A percentile compares a stretch with the other conserved stretches of the same genome.
phyloP scores from a whole-genome alignment of 2,329 filamentous ascomycete species.

The Coniochaeta sp. region DNA sequence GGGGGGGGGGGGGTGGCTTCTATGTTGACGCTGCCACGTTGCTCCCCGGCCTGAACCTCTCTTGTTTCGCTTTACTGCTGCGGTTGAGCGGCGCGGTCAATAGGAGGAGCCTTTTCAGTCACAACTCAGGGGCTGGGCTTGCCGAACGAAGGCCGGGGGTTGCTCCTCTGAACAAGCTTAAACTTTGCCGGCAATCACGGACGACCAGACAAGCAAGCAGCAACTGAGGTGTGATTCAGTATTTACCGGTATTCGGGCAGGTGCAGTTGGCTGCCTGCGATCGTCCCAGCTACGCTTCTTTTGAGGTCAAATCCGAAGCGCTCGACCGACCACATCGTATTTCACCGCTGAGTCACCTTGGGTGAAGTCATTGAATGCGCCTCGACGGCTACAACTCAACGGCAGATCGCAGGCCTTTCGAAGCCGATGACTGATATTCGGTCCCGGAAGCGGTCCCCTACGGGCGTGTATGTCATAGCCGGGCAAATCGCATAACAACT shows the following conservation, averaged over 20 bases:
- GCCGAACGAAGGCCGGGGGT: neutral
- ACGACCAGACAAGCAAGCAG: no score
- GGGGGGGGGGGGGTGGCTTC: neutral
- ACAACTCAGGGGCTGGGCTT: neutral
- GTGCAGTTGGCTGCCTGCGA: neutral
- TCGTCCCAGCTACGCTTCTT: neutral
- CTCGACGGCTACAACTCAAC: no score
- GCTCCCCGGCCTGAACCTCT: neutral
- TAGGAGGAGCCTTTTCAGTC: neutral
- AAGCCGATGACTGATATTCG: neutral
- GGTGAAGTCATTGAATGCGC: neutral
- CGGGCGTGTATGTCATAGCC: neutral
- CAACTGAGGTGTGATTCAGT: neutral
- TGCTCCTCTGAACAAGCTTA: neutral
- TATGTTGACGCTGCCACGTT: neutral
- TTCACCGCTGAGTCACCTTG: neutral
- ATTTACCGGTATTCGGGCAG: neutral
- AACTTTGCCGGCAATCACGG: neutral
- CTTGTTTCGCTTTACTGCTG: neutral
- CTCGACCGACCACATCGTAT: neutral
- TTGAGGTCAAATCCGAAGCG: neutral
- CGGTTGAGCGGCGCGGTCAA: neutral
- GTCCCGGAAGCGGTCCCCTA: conserved; percentile 1
- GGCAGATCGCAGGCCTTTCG: neutral
- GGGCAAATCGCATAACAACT: neutral